Evolutionary conservation across 2,329 filamentous ascomycete genomes (phyloP).

Genomic region (Neofusicoccum cordaticola): DNA sequence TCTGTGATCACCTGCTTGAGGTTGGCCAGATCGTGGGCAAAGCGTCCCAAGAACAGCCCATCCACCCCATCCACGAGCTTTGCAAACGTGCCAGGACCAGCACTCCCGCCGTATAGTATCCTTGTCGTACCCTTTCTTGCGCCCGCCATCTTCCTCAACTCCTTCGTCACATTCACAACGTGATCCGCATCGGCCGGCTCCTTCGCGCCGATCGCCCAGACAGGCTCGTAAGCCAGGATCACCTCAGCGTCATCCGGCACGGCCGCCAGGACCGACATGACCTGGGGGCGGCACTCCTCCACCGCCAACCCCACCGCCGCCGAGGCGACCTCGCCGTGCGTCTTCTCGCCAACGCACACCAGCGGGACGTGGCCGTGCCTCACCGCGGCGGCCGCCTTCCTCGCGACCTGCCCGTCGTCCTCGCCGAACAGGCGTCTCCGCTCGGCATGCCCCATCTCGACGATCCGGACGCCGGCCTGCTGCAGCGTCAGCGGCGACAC

Average conservation of each 20-base stretch:
- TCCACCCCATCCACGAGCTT: slow-evolving; percentile 68
- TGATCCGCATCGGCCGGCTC: slow-evolving; percentile 70
- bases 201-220: slow-evolving; percentile 80
- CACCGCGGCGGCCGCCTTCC: slow-evolving; percentile 67
- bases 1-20: slow-evolving; percentile 71
- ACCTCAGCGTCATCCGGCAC: slow-evolving; percentile 65
- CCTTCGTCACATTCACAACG: slow-evolving; percentile 67
- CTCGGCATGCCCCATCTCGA: slow-evolving; percentile 81
- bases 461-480: slow-evolving; percentile 66
- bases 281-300: slow-evolving; percentile 63
- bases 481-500: slow-evolving; percentile 67
- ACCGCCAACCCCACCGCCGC: slow-evolving; percentile 59
- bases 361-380: slow-evolving; percentile 71
- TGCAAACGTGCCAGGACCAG: slow-evolving; percentile 72
- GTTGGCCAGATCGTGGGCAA: slow-evolving; percentile 72
- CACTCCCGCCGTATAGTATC: slow-evolving; percentile 79
- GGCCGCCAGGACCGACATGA: slow-evolving; percentile 60
- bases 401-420: slow-evolving; percentile 65
- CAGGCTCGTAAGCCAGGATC: slow-evolving; percentile 80
- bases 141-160: slow-evolving; percentile 57
- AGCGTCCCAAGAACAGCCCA: slow-evolving; percentile 76
- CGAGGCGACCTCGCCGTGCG: slow-evolving; percentile 42
- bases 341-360: slow-evolving; percentile 76
- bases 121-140: slow-evolving; percentile 58
- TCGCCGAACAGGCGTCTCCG: slow-evolving; percentile 69